Evolutionary conservation across 2,329 filamentous ascomycete species (phyloP), one percentile per base, ranked within the genome.

Genomic region (Cladosporium halotolerans): DNA sequence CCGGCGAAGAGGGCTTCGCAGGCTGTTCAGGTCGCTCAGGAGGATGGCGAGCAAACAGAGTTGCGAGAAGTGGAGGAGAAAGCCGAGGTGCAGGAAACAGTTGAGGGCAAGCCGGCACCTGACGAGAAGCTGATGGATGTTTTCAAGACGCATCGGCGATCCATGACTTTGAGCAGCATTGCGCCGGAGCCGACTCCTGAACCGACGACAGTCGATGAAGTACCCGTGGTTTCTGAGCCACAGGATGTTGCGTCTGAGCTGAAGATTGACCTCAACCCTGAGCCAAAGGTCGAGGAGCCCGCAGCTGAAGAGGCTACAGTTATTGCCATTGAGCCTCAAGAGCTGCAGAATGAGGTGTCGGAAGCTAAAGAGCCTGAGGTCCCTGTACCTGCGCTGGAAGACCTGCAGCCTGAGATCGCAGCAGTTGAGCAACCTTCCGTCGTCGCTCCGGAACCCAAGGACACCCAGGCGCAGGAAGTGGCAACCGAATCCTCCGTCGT

Each of bases 161-260:
- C 52, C 19, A 54, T 54, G 52, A 54, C 39, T 14, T n/a, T 54
- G 23, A 39, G 43, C n/a, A 43, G 45, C 4, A 52, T 38, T 13
- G 38, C 39, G 7, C 38, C 42, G 9, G 41, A 39, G 28, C 7
- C 49, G 19, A 65, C 49, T 81, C 58, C 5, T 69, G 67, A 4
- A 70, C 69, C 28, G 7, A 7, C 23, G 23, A 28, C 23, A 28
- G 23, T 28, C 95, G 72, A 55, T 85, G 82, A 0, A 87, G 83
- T 57, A 84, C 76, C 34, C 13, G 40, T 16, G 8, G 40, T 42
- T 28, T 14, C 9, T 23, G 40, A n/a, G 36, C 11, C 34, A 4
- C n/a, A 39, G 36, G n/a, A 39, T 14, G 13, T 14, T 36, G 34
- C n/a, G 34, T n/a, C 34, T 36, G 34, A 36, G n/a, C 34, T 14